Conservation (phyloP, 208 protist genomes). For the Leishmania gerbilli region DNA sequence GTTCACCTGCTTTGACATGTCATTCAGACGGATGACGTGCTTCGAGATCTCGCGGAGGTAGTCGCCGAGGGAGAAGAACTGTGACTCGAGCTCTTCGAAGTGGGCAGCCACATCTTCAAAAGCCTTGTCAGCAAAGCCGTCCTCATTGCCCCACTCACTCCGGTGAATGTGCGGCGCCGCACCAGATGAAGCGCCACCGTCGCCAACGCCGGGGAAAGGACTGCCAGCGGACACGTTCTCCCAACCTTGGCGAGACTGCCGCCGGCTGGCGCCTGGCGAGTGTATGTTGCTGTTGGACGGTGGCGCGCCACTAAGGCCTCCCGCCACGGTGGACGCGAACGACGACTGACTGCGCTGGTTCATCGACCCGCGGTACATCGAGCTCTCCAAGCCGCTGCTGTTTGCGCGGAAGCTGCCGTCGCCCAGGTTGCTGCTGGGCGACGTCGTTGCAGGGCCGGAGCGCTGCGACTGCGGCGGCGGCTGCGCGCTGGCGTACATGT, state of each 20-base stretch:
- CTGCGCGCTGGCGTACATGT: constrained; percentile 68
- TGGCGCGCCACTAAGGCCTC: constrained; percentile 2
- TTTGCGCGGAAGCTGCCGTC: constrained; percentile 32
- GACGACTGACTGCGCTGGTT: not conserved
- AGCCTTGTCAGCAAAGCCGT: constrained; percentile 61
- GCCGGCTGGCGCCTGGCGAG: constrained; percentile 13
- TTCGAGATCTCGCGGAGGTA: constrained; percentile 79
- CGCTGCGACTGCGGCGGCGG: constrained; percentile 35
- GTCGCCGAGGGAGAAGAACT: constrained; percentile 75
- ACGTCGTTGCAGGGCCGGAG: constrained; percentile 9
- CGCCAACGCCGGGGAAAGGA: constrained; percentile 7
- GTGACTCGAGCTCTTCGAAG: constrained; percentile 73
- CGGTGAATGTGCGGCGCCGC: constrained; percentile 26
- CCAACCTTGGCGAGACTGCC: constrained; percentile 21
- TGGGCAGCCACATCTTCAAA: constrained; percentile 78
- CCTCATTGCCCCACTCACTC: constrained; percentile 38
- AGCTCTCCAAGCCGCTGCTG: constrained; percentile 32
- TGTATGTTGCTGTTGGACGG: not conserved
- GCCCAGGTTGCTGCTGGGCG: constrained; percentile 14
- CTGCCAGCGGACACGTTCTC: not conserved
- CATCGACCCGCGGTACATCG: constrained; percentile 11
- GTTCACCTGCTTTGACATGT: constrained; percentile 79
- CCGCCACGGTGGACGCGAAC: constrained; percentile 4
- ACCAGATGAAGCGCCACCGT: constrained; percentile 9
- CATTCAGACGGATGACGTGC: constrained; percentile 81